Conservation (phyloP, 176 grass and related monocot genomes). For the Dactylis glomerata region DNA sequence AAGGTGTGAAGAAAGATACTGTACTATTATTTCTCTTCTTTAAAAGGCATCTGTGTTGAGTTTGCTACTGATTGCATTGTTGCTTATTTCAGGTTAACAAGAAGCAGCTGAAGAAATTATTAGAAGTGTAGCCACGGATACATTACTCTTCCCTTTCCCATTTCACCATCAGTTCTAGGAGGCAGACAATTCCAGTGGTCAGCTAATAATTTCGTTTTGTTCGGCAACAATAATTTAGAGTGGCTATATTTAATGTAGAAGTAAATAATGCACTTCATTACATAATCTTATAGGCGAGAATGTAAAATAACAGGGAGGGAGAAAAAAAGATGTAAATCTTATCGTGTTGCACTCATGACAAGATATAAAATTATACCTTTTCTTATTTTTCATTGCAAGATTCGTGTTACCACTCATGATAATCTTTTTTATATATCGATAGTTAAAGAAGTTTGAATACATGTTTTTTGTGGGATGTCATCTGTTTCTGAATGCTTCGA, state of each 20-base stretch:
- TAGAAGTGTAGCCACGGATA: slow-evolving; percentile 34
- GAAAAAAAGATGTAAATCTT: neutral
- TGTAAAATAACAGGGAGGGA: neutral
- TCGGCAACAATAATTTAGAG: neutral
- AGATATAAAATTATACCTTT: no score
- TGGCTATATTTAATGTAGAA: neutral
- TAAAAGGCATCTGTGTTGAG: neutral
- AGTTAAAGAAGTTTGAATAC: neutral
- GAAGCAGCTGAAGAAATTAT: slow-evolving; percentile 80
- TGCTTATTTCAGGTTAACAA: slow-evolving; percentile 85
- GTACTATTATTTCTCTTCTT: neutral
- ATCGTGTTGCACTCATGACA: no score
- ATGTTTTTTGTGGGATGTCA: neutral
- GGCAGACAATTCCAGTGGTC: neutral
- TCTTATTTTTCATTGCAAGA: neutral
- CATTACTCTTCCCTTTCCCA: neutral
- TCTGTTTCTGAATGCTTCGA: neutral
- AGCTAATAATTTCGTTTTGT: slow-evolving; percentile 20
- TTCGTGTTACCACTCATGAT: neutral
- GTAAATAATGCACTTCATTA: neutral
- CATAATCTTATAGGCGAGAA: neutral
- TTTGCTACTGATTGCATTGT: neutral
- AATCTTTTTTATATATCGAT: neutral
- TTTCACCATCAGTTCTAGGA: neutral
- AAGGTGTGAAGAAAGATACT: slow-evolving; percentile 51